Evolutionary conservation across 2,329 filamentous ascomycete species (phyloP), one percentile per base, ranked within the genome.

Genomic region (Colletotrichum tropicicola): DNA sequence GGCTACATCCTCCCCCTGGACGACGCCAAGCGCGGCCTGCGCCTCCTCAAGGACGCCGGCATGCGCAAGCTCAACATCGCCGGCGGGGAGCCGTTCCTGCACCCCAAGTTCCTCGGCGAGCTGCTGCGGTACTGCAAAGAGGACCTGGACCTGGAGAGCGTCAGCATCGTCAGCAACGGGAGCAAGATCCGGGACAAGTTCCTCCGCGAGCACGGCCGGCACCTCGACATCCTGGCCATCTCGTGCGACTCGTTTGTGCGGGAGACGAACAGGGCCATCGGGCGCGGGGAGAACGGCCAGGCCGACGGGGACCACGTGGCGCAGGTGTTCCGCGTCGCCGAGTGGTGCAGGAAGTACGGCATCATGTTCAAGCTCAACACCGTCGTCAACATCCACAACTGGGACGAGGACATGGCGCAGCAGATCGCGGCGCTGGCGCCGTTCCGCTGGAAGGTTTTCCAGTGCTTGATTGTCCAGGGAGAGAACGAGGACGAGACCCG

Each of bases 321-420:
- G 17, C 75, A 80, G 54, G 74, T 87, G 1, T 80, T 78, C 53
- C 68, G 73, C 12, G 78, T 87, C 64, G 71, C 74, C 5, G 71
- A 72, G 6, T 83, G 82, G 78, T 88, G 85, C 71, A 68, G 70
- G 4, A 60, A 80, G 59, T 78, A 79, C 23, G 78, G 78, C 1
- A 80, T 87, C 70, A 83, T 80, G 72, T 87, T 88, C 76, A 87
- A 88, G 75, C 70, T 87, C 53, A 88, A 88, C 73, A 87, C 85
- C 0, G 85, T 87, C 1, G 79, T 87, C 4, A 81, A 79, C 69
- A 73, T 68, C 2, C 72, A 80, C 52, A 87, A 87, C 68, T 82
- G 74, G 71, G 55, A 80, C 3, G 85, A 88, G 70, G 81, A 84
- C 65, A 85, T 85, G 82, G 77, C 74, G 41, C 68, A 61, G 13